Base-by-base conservation (phyloP, 257 asterid genomes). In the Nicotiana noctiflora region DNA sequence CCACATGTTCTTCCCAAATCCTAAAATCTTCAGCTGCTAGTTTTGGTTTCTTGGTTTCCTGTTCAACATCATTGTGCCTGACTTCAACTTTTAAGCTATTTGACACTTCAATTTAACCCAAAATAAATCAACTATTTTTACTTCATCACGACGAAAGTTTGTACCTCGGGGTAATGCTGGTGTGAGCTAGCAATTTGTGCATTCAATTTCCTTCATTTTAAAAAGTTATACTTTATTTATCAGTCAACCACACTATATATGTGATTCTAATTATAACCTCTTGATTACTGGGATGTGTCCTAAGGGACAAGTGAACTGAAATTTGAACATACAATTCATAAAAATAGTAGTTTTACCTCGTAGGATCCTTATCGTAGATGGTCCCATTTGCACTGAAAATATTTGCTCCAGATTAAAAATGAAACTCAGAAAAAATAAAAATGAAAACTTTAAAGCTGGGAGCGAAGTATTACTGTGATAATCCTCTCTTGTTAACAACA, bases 141-240 rank as follows among this genome's bases (percentile, higher is more conserved):
- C 5, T 37, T 6, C 6, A 27, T 56, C 56, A 5, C 6, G n/a
- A n/a, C 0, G 34, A 11, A 44, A 4, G n/a, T 67, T 12, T 70
- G 21, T 72, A 84, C 98, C 93, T 88, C 91, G 0, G 37, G 82
- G 34, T 76, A 84, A 61, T 74, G 72, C 65, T 77, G 89, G 67
- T 86, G 86, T 6, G 92, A 85, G 79, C 77, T 84, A 25, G 91
- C 87, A 87, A 92, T 86, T 84, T 91, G 93, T 15, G 96, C 89
- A 37, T 94, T 92, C 63, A 86, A 87, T 90, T 89, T 91, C 88
- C 98, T 93, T 62, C 34, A 70, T 67, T 5, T 40, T 40, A 70
- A 3, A 70, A 70, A 70, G 19, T 68, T 68, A n/a, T 0, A 5
- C n/a, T 37, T 66, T n/a, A 37, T 37, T 2, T 40, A 44, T 40